A percentile compares a stretch with the other conserved stretches of the same genome.
phyloP scores from a whole-genome alignment of 768 basidiomycete species.

The Kwoniella dendrophila region DNA sequence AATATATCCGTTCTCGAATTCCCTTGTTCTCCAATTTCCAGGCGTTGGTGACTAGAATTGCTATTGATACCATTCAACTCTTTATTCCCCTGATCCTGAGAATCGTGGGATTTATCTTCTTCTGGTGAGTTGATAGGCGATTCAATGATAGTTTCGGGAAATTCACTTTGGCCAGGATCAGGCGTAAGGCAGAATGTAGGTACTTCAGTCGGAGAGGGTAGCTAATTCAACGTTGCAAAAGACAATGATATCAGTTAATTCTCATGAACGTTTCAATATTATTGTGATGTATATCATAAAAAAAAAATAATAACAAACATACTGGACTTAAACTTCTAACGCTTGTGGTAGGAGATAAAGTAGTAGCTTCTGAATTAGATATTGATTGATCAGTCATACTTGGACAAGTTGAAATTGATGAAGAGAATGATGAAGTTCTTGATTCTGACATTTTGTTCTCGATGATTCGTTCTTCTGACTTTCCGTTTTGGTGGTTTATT shows the following conservation, averaged over 20 bases:
- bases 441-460: conserved; percentile 1
- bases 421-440: conserved; percentile 15
- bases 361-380: too few species aligned
- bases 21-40: not conserved
- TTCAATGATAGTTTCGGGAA: not conserved
- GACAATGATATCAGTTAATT: too few species aligned
- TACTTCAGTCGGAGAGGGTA: not conserved
- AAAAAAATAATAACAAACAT: too few species aligned
- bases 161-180: not conserved
- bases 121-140: not conserved
- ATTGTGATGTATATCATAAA: too few species aligned
- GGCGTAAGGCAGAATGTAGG: conserved; percentile 9
- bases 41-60: not conserved
- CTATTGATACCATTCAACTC: not conserved
- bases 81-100: too few species aligned
- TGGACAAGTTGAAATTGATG: conserved; percentile 5
- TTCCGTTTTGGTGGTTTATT: not conserved
- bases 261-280: too few species aligned
- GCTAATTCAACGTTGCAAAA: not conserved
- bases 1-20: too few species aligned
- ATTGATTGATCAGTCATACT: conserved; percentile 2
- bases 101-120: not conserved
- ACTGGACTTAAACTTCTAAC: conserved; percentile 5
- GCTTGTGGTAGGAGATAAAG: conserved; percentile 2
- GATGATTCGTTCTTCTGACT: not conserved